Evolutionary conservation across 83 land plant genomes (phyloP), one percentile per base, ranked within the genome.

Genomic region (Diphasiastrum complanatum): DNA sequence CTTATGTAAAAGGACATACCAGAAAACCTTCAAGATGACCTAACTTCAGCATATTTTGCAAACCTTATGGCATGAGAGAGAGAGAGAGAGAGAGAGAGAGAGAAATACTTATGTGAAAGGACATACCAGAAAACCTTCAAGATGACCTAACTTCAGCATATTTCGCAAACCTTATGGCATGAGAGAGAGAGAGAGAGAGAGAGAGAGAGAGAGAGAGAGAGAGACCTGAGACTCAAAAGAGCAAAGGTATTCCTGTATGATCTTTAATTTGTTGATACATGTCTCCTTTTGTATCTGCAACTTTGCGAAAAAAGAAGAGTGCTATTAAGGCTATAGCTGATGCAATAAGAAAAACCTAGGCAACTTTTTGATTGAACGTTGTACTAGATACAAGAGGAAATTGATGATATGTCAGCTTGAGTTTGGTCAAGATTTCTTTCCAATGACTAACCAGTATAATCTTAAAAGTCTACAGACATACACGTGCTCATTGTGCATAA

Each of bases 201-300:
- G 30, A 4, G 11, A 40, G 1, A 32, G 35, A 0, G n/a, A 0
- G 19, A 29, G 3, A 49, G 4, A 19, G 0, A 31, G 33, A 43
- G 4, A 58, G 64, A 87, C 97, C 90, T 83, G 97, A 29, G 90
- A 70, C 52, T 85, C 78, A 68, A 91, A 91, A 3, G 95, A 87
- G 60, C 80, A 78, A 54, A 91, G 83, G 75, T 91, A 91, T 51
- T 85, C 87, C 43, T 91, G 87, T 63, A 91, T 79, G 5, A 67
- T 83, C 55, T 75, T 78, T 24, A 91, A 71, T 45, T 85, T 85
- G 63, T 64, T 75, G 1, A 85, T 75, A 2, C 82, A 64, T 65
- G 75, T 81, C 54, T 80, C 80, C 28, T 84, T 80, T 48, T 87
- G 28, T 23, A 8, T 83, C 97, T 91, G 84, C 19, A 68, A n/a